A percentile compares a stretch with the other conserved stretches of the same genome.
phyloP scores from a whole-genome alignment of 2,329 filamentous ascomycete genomes.

The Dryadomyces quercus-mongolicae region DNA sequence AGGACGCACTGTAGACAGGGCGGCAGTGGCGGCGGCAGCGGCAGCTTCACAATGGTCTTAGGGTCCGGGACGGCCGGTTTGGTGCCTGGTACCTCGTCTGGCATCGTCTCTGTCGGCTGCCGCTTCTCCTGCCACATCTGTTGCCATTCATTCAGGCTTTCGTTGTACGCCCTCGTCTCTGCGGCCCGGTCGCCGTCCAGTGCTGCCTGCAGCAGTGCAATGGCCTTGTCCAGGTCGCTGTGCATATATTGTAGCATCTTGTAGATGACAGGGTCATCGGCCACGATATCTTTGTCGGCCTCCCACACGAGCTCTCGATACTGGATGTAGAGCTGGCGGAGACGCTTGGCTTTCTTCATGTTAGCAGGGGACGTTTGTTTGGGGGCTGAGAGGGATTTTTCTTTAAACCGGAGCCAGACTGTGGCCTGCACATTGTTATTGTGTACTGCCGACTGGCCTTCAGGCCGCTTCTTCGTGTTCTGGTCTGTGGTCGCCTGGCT shows the following conservation, averaged over 20 bases:
- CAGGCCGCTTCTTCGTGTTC: not conserved
- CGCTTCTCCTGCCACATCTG: conserved; percentile 1
- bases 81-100: not conserved
- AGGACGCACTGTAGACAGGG: conserved; percentile 12
- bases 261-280: not conserved
- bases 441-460: not conserved
- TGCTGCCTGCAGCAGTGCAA: not conserved
- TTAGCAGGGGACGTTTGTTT: not conserved
- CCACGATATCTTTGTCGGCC: not conserved
- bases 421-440: not conserved
- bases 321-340: not conserved
- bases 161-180: not conserved
- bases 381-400: not conserved
- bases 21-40: conserved; percentile 5
- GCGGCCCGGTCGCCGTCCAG: not conserved
- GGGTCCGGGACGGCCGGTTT: not conserved
- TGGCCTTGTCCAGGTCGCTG: not conserved
- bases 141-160: not conserved
- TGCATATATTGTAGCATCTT: not conserved
- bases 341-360: not conserved
- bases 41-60: not conserved
- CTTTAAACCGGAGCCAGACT: not conserved
- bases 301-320: not conserved
- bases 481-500: not conserved
- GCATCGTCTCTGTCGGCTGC: not conserved